Evolutionary conservation across 441 rosid genomes (phyloP).

Genomic region (Populus tomentosa): DNA sequence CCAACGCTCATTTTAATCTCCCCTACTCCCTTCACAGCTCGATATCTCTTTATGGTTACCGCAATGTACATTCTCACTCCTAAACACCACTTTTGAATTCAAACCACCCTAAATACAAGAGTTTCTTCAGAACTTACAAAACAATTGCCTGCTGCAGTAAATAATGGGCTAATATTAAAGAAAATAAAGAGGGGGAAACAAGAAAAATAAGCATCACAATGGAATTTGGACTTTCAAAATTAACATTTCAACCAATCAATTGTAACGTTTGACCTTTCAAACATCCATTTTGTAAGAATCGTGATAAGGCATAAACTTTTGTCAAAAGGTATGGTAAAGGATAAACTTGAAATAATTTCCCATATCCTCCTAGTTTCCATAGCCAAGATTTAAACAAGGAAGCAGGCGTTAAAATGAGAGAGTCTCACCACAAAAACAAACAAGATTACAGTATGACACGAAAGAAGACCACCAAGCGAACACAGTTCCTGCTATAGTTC

Average conservation of each 20-base stretch:
- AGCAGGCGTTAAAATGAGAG: not conserved
- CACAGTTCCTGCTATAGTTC: constrained; percentile 56
- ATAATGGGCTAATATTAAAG: not conserved
- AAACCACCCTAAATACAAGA: constrained; percentile 16
- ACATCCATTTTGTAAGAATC: not conserved
- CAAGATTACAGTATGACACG: constrained; percentile 62
- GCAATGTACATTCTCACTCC: constrained; percentile 80
- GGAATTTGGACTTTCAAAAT: not conserved
- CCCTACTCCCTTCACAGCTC: constrained; percentile 68
- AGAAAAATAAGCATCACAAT: not conserved
- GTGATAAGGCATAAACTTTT: not conserved
- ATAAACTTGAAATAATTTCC: not conserved
- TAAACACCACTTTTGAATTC: constrained; percentile 29
- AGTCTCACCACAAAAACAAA: constrained; percentile 29
- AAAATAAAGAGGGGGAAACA: not conserved
- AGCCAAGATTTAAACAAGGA: not conserved
- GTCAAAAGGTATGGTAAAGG: not conserved
- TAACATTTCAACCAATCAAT: not conserved
- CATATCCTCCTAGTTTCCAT: not conserved
- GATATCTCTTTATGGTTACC: constrained; percentile 62
- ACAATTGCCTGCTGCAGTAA: constrained; percentile 32
- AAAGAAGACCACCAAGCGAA: constrained; percentile 74
- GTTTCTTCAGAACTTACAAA: constrained; percentile 15
- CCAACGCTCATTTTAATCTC: constrained; percentile 77
- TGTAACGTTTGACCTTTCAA: not conserved